Base-by-base conservation (phyloP, 2,329 filamentous ascomycete species). In the Fusarium kyushuense region DNA sequence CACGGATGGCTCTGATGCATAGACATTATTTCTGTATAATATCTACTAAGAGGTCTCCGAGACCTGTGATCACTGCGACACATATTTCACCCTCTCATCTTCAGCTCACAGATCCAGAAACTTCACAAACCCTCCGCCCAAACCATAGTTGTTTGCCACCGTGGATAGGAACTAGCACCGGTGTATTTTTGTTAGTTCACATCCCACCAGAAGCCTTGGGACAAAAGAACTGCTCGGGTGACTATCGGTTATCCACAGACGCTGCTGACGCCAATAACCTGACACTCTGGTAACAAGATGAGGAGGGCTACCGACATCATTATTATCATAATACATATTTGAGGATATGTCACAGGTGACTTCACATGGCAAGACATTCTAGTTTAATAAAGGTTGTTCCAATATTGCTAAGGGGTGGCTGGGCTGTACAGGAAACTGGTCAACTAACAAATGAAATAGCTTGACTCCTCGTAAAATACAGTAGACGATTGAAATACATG, bases 1-100 rank as follows among this genome's bases (percentile, higher is more conserved):
- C 46, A 75, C 78, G 2, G 78, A 80, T 47, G 65, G 54, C 2
- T 67, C 65, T n/a, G 63, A 73, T 17, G 63, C 65, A 27, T 66
- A 65, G 43, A 25, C 7, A 7, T 25, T 25, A 25, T 25, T 4
- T 25, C 7, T 25, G 23, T 25, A n/a, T 7, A 25, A 7, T 5
- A 25, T 14, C 3, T 12, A 27, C 12, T 6, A 35, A 13, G 35
- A 38, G 35, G n/a, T 21, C n/a, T 13, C n/a, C n/a, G 5, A 38
- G 2, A n/a, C 11, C 4, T 23, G 21, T 16, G 5, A 16, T 21
- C 14, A 41, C 16, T 41, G 68, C 1, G 61, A 69, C 52, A 53
- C 53, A 3, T 70, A 68, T 19, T 55, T 9, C 65, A 67, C 5
- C 5, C 30, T n/a, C 13, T 5, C 30, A 32, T 32, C 30, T 32